Conservation (phyloP, 1,139 yeast species). For the Protomyces pachydermus region DNA sequence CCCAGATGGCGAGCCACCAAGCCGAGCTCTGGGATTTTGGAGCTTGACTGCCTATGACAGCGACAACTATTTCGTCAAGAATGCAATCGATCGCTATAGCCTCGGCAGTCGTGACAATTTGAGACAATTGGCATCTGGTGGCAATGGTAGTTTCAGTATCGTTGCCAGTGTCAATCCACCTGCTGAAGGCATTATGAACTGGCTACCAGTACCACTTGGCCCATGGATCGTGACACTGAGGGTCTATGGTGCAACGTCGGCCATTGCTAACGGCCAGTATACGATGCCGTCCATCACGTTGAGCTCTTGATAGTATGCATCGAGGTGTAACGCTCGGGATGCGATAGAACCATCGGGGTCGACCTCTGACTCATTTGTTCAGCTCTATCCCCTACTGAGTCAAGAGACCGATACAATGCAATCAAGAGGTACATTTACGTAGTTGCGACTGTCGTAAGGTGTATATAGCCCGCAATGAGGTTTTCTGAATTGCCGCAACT, state of each 20-base stretch:
- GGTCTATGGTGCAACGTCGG: background rate
- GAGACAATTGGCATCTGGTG: background rate
- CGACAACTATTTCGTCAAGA: background rate
- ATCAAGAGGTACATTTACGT: too few relatives aligned
- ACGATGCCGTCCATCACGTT: background rate
- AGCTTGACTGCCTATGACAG: background rate
- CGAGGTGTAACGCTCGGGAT: too few relatives aligned
- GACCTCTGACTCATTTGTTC: too few relatives aligned
- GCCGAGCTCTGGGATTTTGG: background rate
- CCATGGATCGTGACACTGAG: background rate
- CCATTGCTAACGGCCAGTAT: background rate
- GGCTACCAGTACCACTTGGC: background rate
- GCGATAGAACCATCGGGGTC: too few relatives aligned
- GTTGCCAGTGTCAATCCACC: background rate
- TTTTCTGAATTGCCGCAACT: too few relatives aligned
- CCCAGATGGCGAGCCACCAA: conserved; percentile 1
- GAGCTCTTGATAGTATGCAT: background rate
- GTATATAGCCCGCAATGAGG: too few relatives aligned
- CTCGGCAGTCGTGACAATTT: background rate
- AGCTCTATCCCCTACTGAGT: too few relatives aligned
- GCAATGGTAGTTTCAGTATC: background rate
- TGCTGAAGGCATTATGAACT: background rate
- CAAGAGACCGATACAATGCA: too few relatives aligned
- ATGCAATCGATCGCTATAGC: background rate
- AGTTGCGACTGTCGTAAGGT: too few relatives aligned